These are phyloP conservation scores for Phytopythium aichiense DNA, from an alignment of 352 stramenopile genomes.

Conservation along the genomic window DNA sequence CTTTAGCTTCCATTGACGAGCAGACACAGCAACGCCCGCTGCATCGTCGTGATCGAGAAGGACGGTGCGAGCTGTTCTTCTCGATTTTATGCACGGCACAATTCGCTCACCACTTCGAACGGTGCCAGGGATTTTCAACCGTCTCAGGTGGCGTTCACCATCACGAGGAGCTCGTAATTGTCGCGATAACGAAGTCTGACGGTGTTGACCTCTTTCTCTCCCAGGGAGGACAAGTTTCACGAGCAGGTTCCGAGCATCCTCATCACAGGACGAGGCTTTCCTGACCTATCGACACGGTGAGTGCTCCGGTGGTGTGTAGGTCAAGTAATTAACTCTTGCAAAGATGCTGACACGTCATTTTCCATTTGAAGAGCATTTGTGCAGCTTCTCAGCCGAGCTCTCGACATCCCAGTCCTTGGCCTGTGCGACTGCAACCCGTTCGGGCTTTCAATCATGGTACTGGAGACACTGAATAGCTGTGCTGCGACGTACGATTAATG, in stretches of 20 bases:
- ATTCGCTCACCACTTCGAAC: constrained; percentile 33
- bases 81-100: constrained; percentile 15
- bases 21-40: constrained; percentile 70
- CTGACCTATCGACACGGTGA: constrained; percentile 90
- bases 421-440: constrained; percentile 95
- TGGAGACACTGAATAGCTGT: too few species aligned
- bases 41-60: constrained; percentile 94
- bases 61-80: constrained; percentile 62
- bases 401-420: constrained; percentile 88
- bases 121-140: constrained; percentile 92
- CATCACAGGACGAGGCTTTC: constrained; percentile 92
- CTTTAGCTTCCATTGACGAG: neutral
- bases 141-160: constrained; percentile 50
- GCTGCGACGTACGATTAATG: neutral
- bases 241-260: constrained; percentile 88
- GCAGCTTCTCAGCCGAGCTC: constrained; percentile 52
- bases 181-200: neutral
- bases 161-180: neutral
- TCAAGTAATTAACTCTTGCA: neutral
- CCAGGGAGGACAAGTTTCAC: constrained; percentile 85
- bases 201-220: neutral
- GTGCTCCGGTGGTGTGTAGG: neutral
- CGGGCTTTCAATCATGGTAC: constrained; percentile 90
- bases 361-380: constrained; percentile 71
- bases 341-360: neutral